phyloP scores from a whole-genome alignment of 2,329 filamentous ascomycete genomes.

The Aaosphaeria arxii region DNA sequence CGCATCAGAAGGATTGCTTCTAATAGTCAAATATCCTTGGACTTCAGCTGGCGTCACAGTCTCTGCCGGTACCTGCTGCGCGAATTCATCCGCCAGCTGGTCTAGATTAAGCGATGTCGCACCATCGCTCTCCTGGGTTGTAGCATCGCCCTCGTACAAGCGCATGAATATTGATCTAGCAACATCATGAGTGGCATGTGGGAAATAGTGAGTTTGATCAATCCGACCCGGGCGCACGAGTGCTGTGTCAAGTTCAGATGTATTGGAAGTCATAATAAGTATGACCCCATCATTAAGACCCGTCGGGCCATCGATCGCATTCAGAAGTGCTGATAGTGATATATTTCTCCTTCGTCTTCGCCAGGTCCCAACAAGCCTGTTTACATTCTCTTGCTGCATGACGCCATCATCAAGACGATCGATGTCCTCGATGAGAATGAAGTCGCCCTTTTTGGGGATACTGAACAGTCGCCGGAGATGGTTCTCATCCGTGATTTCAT shows the following conservation, averaged over 20 bases:
- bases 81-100: not conserved
- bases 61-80: not conserved
- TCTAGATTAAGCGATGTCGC: too few species aligned
- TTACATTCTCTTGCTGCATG: not conserved
- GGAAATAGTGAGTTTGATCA: not conserved
- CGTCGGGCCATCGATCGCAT: not conserved
- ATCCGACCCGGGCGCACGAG: not conserved
- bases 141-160: not conserved
- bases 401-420: not conserved
- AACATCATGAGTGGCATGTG: not conserved
- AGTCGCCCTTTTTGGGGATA: not conserved
- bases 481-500: not conserved
- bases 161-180: not conserved
- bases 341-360: not conserved
- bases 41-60: not conserved
- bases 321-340: too few species aligned
- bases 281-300: not conserved
- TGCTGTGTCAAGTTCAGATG: not conserved
- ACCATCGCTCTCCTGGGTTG: not conserved
- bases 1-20: not conserved
- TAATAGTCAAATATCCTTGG: not conserved
- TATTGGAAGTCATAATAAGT: not conserved
- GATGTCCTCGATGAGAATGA: not conserved
- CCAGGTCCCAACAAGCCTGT: not conserved
- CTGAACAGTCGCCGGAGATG: not conserved